phyloP scores from a whole-genome alignment of 495 filamentous ascomycete species.

The Tuber microsphaerosporum region DNA sequence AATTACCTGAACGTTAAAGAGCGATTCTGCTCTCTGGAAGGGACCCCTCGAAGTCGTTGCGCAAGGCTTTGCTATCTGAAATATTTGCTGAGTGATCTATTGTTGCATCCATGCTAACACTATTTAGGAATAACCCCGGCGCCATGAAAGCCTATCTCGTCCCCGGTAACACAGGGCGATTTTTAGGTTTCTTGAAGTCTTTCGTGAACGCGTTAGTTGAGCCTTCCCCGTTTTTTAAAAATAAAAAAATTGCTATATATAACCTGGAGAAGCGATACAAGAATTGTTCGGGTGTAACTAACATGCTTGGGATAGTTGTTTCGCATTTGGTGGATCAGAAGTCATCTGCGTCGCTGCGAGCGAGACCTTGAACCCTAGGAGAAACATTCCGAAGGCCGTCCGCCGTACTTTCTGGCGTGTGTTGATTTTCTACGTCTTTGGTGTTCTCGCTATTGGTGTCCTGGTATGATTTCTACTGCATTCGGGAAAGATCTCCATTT shows the following conservation, averaged over 20 bases:
- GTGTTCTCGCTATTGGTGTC: constrained; percentile 52
- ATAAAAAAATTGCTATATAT: neutral
- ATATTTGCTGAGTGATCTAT: neutral
- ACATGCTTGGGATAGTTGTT: constrained; percentile 37
- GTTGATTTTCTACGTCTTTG: constrained; percentile 56
- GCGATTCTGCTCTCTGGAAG: neutral
- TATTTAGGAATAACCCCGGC: constrained; percentile 50
- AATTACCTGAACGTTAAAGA: neutral
- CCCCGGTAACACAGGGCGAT: constrained; percentile 48
- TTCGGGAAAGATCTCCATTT: neutral
- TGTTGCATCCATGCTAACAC: neutral
- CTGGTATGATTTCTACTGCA: constrained; percentile 39
- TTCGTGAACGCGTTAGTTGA: constrained; percentile 45
- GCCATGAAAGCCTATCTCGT: constrained; percentile 59
- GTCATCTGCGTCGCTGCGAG: constrained; percentile 62
- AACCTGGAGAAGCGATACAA: neutral
- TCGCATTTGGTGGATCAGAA: constrained; percentile 55
- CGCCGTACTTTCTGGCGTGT: constrained; percentile 50
- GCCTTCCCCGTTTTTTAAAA: neutral
- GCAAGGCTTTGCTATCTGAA: neutral
- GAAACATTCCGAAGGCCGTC: constrained; percentile 50
- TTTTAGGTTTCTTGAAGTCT: constrained; percentile 43
- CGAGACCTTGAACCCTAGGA: constrained; percentile 59
- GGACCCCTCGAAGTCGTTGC: neutral
- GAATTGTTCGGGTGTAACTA: neutral